Base-by-base conservation (phyloP, 305 asterid genomes). In the Fraxinus ornus region DNA sequence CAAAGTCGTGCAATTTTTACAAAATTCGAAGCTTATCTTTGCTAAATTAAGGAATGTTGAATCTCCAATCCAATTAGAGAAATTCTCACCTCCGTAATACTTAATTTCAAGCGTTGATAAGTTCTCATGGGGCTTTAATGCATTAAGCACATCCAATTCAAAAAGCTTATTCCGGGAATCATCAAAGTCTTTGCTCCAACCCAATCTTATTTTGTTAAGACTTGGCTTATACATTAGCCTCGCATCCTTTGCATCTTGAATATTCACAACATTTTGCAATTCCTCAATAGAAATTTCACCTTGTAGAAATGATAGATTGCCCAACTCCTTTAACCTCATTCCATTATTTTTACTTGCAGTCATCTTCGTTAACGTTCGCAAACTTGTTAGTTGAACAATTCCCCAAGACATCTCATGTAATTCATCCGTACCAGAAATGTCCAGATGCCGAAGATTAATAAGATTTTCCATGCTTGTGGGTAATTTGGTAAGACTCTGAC, bases 1-100 rank as follows among this genome's bases (percentile, higher is more conserved):
- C 35, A 32, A 32, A 32, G 5, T 32, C 5, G 35, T 32, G 35
- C 35, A 32, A 32, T 32, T 32, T 32, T 3, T 3, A 32, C 35
- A 32, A 32, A 32, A 32, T 3, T 32, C 5, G 35, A 32, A 32
- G 35, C 35, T 32, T 32, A 32, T 32, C 35, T 32, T 32, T 32
- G 35, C 35, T 32, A 32, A 32, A 4, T 49, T 74, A 22, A 5
- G 22, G 47, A 86, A 88, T 10, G 62, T 24, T 0, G 79, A 79
- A 57, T 82, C 80, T n/a, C 81, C 87, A 8, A 88, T 75, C 85
- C 90, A 88, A 39, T 84, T 72, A 41, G 89, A 74, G 78, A 86
- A 21, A 49, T 71, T 66, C 41, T 68, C 81, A 28, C 90, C 89
- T 8, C 85, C 77, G 24, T 62, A 86, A 26, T 52, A 81, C 7